Evolutionary conservation across 495 filamentous ascomycete species (phyloP).

Genomic region (Elasticomyces elasticus): DNA sequence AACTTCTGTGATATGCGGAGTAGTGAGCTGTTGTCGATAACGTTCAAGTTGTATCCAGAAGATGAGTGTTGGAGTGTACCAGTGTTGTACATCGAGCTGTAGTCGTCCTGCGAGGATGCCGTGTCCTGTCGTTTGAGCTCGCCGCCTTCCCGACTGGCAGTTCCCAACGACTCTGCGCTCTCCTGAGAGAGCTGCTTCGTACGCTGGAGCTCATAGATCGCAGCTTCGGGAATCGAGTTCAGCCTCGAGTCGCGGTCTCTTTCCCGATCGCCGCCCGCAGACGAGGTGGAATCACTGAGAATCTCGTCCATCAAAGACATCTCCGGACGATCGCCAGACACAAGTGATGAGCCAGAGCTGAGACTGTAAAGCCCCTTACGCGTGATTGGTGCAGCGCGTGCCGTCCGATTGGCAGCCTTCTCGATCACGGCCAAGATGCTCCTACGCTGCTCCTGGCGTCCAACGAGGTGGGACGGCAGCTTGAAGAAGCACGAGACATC

Average conservation of each 20-base stretch:
- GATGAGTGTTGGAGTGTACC: conserved; percentile 3
- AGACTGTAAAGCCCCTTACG: conserved; percentile 37
- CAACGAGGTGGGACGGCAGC: conserved; percentile 68
- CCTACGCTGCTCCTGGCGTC: conserved; percentile 59
- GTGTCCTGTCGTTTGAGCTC: conserved; percentile 21
- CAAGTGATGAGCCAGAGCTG: conserved; percentile 33
- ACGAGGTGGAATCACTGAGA: conserved; percentile 19
- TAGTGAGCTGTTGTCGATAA: conserved; percentile 20
- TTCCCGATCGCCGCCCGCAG: conserved; percentile 9
- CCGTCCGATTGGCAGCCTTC: conserved; percentile 44
- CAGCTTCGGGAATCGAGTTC: conserved; percentile 14
- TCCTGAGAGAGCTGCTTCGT: not conserved
- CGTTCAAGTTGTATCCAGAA: conserved; percentile 5
- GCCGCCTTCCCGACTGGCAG: conserved; percentile 5
- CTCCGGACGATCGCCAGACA: conserved; percentile 15
- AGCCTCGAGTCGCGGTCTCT: conserved; percentile 11
- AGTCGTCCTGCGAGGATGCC: conserved; percentile 23
- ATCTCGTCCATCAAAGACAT: conserved; percentile 14
- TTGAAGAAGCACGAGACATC: conserved; percentile 84
- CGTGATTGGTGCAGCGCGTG: conserved; percentile 36
- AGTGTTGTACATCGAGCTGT: conserved; percentile 4
- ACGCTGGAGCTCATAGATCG: conserved; percentile 2
- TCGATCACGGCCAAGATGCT: conserved; percentile 63
- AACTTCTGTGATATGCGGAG: conserved; percentile 45
- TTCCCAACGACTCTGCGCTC: not conserved